These are phyloP conservation scores for Solanum hybrid DNA, from an alignment of 305 asterid species.

Conservation along the genomic window DNA sequence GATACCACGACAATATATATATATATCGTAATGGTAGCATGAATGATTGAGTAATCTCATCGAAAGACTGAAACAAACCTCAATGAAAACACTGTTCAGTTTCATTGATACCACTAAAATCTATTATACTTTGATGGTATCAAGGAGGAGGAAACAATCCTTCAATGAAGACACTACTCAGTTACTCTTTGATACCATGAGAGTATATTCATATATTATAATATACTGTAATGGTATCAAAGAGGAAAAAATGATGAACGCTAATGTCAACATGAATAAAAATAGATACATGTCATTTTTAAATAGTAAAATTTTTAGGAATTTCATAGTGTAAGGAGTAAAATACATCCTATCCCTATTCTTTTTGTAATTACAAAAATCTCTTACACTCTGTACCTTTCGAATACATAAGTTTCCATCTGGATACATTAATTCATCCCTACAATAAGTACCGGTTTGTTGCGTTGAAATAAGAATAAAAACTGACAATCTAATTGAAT, in stretches of 20 bases:
- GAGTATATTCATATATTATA: not conserved
- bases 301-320: not conserved
- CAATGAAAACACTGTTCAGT: not conserved
- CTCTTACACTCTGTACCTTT: not conserved
- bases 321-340: not conserved
- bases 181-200: not conserved
- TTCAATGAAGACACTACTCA: not conserved
- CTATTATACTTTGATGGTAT: not conserved
- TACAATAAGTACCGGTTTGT: not conserved
- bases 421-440: not conserved
- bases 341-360: not conserved
- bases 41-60: not conserved
- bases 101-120: not conserved
- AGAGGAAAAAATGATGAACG: not conserved
- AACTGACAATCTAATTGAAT: not conserved
- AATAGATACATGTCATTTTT: too few species aligned
- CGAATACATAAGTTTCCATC: too few species aligned
- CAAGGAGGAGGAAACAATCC: not conserved
- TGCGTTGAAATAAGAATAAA: too few species aligned
- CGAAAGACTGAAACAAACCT: too few species aligned
- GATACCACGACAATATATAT: not conserved
- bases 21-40: not conserved
- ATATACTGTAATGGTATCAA: not conserved
- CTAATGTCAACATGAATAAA: not conserved
- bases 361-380: too few species aligned